phyloP scores from a whole-genome alignment of 768 basidiomycete genomes.

The Fistulinella prunicolor region DNA sequence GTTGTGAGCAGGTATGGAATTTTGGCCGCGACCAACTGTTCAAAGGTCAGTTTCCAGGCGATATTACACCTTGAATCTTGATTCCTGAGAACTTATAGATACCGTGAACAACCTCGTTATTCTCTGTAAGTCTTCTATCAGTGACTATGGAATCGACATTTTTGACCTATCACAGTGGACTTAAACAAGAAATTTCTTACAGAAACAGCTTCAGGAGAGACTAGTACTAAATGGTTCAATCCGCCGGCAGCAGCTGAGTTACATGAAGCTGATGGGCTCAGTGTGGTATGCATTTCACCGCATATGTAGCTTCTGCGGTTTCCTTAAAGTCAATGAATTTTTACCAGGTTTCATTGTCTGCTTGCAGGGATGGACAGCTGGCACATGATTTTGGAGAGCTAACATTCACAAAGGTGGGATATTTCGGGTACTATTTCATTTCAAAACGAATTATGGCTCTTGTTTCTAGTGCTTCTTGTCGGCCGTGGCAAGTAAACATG shows the following conservation, averaged over 20 bases:
- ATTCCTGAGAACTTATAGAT: slow-evolving; percentile 1
- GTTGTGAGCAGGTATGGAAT: slow-evolving; percentile 14
- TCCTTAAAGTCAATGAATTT: not conserved
- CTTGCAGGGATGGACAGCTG: slow-evolving; percentile 24
- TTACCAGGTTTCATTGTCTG: slow-evolving; percentile 24
- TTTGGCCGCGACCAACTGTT: slow-evolving; percentile 14
- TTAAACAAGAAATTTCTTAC: not conserved
- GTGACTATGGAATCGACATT: not conserved
- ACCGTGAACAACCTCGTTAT: not conserved
- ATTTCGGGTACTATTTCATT: not conserved
- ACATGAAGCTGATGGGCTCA: slow-evolving; percentile 11
- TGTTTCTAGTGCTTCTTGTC: slow-evolving; percentile 20
- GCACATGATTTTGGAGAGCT: slow-evolving; percentile 22
- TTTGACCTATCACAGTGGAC: slow-evolving; percentile 4
- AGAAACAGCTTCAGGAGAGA: not conserved
- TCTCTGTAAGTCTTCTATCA: slow-evolving; percentile 9
- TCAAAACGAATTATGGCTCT: not conserved
- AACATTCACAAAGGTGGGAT: slow-evolving; percentile 27
- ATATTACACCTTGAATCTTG: not conserved
- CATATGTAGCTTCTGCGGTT: not conserved
- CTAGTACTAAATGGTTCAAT: slow-evolving; percentile 4
- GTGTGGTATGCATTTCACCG: slow-evolving; percentile 12
- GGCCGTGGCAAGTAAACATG: slow-evolving; percentile 2
- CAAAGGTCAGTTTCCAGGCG: slow-evolving; percentile 5
- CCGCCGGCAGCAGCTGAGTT: slow-evolving; percentile 5